Evolutionary conservation across 1,139 yeast species (phyloP).

Genomic region (Yamadazyma membranifaciens): DNA sequence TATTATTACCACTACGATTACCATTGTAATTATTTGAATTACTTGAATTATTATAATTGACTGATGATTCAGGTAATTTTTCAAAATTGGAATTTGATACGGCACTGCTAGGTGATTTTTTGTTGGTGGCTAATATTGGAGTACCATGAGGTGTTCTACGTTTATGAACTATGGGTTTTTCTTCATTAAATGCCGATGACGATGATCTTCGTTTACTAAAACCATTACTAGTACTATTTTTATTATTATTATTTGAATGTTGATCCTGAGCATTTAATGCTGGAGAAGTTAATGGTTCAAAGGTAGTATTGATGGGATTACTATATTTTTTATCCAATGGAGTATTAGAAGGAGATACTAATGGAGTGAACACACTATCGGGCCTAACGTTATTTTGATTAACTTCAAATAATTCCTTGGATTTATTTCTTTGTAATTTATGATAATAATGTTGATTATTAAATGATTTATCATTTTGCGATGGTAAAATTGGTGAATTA

Average conservation of each 20-base stretch:
- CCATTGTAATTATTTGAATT: slow-evolving; percentile 13
- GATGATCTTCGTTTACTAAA: slow-evolving; percentile 35
- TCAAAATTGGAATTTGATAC: slow-evolving; percentile 21
- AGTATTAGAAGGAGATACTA: slow-evolving; percentile 72
- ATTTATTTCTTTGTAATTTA: slow-evolving; percentile 17
- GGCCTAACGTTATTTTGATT: slow-evolving; percentile 36
- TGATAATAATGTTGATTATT: slow-evolving; percentile 46
- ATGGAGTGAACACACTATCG: slow-evolving; percentile 64
- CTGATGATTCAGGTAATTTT: slow-evolving; percentile 37
- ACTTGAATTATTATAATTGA: slow-evolving; percentile 1
- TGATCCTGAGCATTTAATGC: slow-evolving; percentile 51
- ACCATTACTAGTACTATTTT: slow-evolving; percentile 1
- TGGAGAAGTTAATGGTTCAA: slow-evolving; percentile 62
- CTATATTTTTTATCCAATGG: slow-evolving; percentile 45
- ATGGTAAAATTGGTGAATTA: slow-evolving; percentile 42
- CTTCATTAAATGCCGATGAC: slow-evolving; percentile 32
- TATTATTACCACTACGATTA: slow-evolving; percentile 3
- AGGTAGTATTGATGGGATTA: slow-evolving; percentile 32
- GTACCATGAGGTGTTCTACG: slow-evolving; percentile 52
- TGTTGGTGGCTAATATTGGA: slow-evolving; percentile 27
- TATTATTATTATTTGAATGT: not conserved
- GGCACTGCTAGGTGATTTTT: slow-evolving; percentile 12
- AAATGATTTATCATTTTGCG: slow-evolving; percentile 44
- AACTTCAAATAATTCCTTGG: slow-evolving; percentile 19
- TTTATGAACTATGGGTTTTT: slow-evolving; percentile 21